Conservation (phyloP, 805 yeast species). For the Saturnispora ahearnii region DNA sequence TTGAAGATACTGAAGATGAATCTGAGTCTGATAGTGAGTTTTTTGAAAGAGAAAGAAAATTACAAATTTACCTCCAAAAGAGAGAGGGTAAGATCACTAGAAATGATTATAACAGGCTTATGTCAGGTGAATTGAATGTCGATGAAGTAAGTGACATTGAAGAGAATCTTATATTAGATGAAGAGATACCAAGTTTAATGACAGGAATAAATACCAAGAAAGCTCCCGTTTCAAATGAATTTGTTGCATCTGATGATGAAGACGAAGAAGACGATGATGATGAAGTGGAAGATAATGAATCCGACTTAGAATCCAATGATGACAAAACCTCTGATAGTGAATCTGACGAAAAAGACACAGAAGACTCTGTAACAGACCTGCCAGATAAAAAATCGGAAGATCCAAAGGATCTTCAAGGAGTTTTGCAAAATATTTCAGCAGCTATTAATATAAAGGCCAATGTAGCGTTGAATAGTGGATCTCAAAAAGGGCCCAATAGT, state of each 20-base stretch:
- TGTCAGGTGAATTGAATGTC: conserved; percentile 5
- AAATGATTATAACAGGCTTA: conserved; percentile 19
- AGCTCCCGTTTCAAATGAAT: background rate
- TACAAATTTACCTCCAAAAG: conserved; percentile 30
- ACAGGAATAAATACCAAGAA: background rate
- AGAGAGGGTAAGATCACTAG: conserved; percentile 23
- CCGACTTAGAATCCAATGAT: background rate
- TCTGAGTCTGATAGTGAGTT: conserved; percentile 44
- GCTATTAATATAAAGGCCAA: background rate
- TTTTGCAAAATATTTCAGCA: background rate
- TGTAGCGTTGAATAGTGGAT: background rate
- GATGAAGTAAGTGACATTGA: conserved; percentile 10
- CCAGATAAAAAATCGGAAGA: background rate
- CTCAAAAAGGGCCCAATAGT: too few relatives aligned
- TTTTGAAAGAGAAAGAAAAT: conserved; percentile 45
- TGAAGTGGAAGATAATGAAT: conserved; percentile 12
- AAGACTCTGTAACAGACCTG: background rate
- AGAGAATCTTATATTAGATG: conserved; percentile 6
- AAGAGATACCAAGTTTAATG: background rate
- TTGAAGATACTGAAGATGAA: conserved; percentile 58
- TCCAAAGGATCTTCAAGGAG: background rate
- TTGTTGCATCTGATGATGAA: background rate
- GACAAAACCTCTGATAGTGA: background rate
- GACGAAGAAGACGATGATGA: conserved; percentile 2
- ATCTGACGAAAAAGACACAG: background rate